Base-by-base conservation (phyloP, 192 early-diverging fungal genomes). In the Allomyces javanicus region DNA sequence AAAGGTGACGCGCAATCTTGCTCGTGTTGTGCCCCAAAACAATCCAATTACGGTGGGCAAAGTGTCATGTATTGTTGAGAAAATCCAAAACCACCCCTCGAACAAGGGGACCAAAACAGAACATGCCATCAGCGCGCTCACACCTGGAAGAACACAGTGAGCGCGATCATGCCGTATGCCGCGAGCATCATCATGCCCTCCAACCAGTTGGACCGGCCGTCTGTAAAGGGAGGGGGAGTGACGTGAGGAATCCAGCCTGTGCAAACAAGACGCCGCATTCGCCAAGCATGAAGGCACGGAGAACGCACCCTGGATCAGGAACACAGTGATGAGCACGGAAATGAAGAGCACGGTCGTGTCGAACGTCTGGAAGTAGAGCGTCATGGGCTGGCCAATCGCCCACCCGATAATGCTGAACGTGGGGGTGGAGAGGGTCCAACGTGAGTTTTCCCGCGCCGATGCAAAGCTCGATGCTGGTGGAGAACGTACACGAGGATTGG, bases 141-240 rank as follows among this genome's bases (percentile, higher is more conserved):
- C 9, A 58, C 21, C 6, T 58, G 17, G 50, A 58, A 58, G 6
- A 58, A 58, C 50, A 58, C 21, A 9, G 21, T 58, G 50, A 58
- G 21, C 50, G 50, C 50, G 6, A 40, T 40, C 33, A 40, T 40
- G 33, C 33, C 33, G 33, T 40, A 40, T 1, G 87, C 84, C 22
- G 75, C 77, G 62, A 92, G 71, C 58, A 97, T 70, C 87, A 96
- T 89, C 12, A 80, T 76, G 26, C 92, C 94, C 72, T 97, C 92
- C 66, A 97, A 75, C 91, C 91, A 97, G 73, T 97, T 93, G 23
- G 87, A 88, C 63, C 87, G 72, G 23, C 93, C 92, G 73, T 93
- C 90, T 72, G 61, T 62, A 3, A 7, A 27, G 83, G 76, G 25
- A 40, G 67, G 9, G 68, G 27, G 69, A 74, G 79, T 23, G 75